Conservation (phyloP, 495 filamentous ascomycete species). For the Daldinia caldariorum region DNA sequence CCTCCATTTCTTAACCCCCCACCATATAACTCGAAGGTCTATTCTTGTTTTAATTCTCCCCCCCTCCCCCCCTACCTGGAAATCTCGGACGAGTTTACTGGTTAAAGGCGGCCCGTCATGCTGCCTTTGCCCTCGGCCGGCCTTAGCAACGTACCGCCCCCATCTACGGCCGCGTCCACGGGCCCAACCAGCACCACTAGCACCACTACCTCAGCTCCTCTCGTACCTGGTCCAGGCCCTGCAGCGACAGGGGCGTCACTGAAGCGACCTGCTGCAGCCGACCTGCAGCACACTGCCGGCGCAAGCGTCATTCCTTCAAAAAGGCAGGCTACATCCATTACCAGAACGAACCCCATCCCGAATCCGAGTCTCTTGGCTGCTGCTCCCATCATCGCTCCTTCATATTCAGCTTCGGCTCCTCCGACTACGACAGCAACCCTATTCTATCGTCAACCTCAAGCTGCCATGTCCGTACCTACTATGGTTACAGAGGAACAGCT, state of each 20-base stretch:
- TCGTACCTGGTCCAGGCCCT: conserved; percentile 46
- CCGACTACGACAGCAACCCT: conserved; percentile 42
- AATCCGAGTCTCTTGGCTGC: conserved; percentile 42
- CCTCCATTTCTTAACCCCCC: neutral
- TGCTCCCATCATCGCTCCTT: conserved; percentile 21
- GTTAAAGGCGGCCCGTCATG: conserved; percentile 42
- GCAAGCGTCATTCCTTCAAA: conserved; percentile 50
- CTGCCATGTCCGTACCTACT: conserved; percentile 43
- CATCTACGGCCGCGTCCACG: conserved; percentile 40
- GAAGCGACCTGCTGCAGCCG: conserved; percentile 51
- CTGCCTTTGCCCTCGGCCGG: conserved; percentile 43
- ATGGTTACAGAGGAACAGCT: conserved; percentile 48
- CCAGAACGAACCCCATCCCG: conserved; percentile 39
- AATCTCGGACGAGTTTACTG: conserved; percentile 42
- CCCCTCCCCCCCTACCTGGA: conserved; percentile 29
- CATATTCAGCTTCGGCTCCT: conserved; percentile 40
- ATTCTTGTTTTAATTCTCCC: conserved; percentile 16
- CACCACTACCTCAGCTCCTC: conserved; percentile 46
- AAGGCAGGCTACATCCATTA: conserved; percentile 47
- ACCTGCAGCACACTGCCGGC: conserved; percentile 51
- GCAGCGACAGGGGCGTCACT: conserved; percentile 47
- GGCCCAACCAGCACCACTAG: conserved; percentile 42
- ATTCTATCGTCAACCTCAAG: conserved; percentile 42
- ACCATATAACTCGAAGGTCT: conserved; percentile 16
- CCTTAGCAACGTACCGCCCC: conserved; percentile 43